A percentile compares a stretch with the other conserved stretches of the same genome.
Conservation (phyloP, 257 asterid genomes). For the Ophiorrhiza pumila region DNA sequence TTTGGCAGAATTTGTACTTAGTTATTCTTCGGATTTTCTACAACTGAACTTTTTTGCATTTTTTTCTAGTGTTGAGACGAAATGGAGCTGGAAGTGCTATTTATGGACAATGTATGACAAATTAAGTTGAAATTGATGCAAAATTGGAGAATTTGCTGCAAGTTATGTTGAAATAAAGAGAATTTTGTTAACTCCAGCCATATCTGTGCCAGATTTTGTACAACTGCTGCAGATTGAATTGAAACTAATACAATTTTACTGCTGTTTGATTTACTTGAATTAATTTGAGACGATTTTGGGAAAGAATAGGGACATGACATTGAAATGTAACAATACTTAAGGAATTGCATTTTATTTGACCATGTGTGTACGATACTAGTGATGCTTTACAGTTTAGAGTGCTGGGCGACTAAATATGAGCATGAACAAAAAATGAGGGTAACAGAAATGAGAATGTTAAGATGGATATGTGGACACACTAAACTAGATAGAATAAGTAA, state of each 20-base stretch:
- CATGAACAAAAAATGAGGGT: too few species aligned
- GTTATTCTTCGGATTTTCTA: neutral
- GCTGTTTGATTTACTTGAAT: neutral
- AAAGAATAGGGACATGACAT: neutral
- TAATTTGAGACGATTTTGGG: neutral
- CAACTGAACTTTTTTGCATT: neutral
- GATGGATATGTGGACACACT: too few species aligned
- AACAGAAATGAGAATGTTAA: too few species aligned
- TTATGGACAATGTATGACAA: neutral
- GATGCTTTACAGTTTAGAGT: too few species aligned
- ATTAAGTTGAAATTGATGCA: neutral
- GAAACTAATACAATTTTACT: neutral
- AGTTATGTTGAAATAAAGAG: neutral
- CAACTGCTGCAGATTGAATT: neutral
- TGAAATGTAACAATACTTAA: neutral
- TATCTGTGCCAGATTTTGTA: neutral
- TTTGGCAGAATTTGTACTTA: neutral
- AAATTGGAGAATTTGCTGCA: neutral
- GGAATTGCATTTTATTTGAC: too few species aligned
- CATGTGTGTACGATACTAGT: too few species aligned
- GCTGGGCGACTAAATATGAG: too few species aligned
- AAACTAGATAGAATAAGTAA: too few species aligned
- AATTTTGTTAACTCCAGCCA: neutral
- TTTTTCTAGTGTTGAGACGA: neutral
- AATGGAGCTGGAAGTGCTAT: neutral